These are phyloP conservation scores for Lodderomyces orthopsilosis DNA, from an alignment of 1,139 yeast genomes.

Conservation along the genomic window DNA sequence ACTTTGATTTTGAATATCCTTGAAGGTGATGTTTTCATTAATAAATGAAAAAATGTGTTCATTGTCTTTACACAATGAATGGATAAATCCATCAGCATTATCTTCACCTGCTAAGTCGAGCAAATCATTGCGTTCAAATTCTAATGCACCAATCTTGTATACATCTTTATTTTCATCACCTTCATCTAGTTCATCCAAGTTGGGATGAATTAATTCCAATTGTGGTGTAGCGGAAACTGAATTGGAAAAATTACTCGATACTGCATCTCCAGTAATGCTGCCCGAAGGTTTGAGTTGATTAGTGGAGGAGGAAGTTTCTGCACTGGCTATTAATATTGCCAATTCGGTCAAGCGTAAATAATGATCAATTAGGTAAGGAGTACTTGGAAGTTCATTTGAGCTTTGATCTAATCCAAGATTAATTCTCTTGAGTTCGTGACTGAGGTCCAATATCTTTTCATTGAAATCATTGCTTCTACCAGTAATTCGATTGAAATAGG, in stretches of 20 bases:
- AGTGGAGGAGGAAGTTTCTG: slow-evolving; percentile 1
- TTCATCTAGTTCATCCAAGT: slow-evolving; percentile 9
- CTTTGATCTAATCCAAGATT: slow-evolving; percentile 46
- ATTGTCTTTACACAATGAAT: slow-evolving; percentile 37
- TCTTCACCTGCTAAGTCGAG: slow-evolving; percentile 46
- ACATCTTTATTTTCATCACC: slow-evolving; percentile 22
- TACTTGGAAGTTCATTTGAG: slow-evolving; percentile 60
- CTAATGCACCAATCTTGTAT: slow-evolving; percentile 55
- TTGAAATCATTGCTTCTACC: slow-evolving; percentile 66
- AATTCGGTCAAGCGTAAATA: slow-evolving; percentile 60
- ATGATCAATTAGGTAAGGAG: slow-evolving; percentile 68
- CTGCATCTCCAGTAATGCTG: neutral
- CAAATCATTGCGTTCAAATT: slow-evolving; percentile 51
- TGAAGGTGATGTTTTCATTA: slow-evolving; percentile 43
- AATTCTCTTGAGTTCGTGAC: slow-evolving; percentile 54
- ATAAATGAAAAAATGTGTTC: slow-evolving; percentile 48
- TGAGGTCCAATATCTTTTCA: slow-evolving; percentile 54
- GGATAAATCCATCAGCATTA: slow-evolving; percentile 51
- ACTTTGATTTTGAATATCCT: slow-evolving; percentile 49
- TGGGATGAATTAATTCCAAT: neutral
- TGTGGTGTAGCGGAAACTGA: slow-evolving; percentile 1
- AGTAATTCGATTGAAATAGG: slow-evolving; percentile 72
- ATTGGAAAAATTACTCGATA: neutral
- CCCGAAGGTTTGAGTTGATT: slow-evolving; percentile 8
- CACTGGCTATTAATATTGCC: slow-evolving; percentile 13